These are phyloP conservation scores for Candida nonsorbophila DNA, from an alignment of 805 yeast genomes.

Conservation along the genomic window DNA sequence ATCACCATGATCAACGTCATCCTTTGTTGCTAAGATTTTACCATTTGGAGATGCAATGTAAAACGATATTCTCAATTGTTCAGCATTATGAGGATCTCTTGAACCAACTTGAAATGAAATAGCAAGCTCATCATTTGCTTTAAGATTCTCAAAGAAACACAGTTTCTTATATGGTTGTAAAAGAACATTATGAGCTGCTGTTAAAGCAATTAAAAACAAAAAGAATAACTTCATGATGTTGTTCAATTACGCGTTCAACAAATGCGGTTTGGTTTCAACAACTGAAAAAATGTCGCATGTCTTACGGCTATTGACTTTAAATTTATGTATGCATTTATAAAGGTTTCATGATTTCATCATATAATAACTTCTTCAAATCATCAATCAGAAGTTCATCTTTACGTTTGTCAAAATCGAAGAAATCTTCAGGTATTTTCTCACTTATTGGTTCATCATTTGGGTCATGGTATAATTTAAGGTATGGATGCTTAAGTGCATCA, in stretches of 20 bases:
- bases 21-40: slow-evolving; percentile 44
- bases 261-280: no score
- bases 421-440: slow-evolving; percentile 75
- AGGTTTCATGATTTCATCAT: slow-evolving; percentile 73
- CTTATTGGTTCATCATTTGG: slow-evolving; percentile 91
- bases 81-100: slow-evolving; percentile 66
- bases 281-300: no score
- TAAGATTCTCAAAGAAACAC: slow-evolving; percentile 83
- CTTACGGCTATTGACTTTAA: no score
- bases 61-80: slow-evolving; percentile 66
- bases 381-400: slow-evolving; percentile 74
- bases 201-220: slow-evolving; percentile 11
- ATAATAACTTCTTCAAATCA: slow-evolving; percentile 73
- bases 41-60: slow-evolving; percentile 37
- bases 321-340: slow-evolving; percentile 19
- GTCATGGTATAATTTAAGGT: slow-evolving; percentile 89
- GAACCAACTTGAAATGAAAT: slow-evolving; percentile 92
- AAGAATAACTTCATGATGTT: slow-evolving; percentile 7
- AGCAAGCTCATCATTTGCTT: slow-evolving; percentile 78
- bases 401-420: slow-evolving; percentile 81
- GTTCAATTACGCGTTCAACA: no score
- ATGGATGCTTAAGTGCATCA: slow-evolving; percentile 75
- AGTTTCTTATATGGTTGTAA: slow-evolving; percentile 79
- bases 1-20: slow-evolving; percentile 76
- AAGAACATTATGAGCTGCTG: slow-evolving; percentile 70